phyloP scores from a whole-genome alignment of 805 yeast species.

The Metschnikowia sp. region DNA sequence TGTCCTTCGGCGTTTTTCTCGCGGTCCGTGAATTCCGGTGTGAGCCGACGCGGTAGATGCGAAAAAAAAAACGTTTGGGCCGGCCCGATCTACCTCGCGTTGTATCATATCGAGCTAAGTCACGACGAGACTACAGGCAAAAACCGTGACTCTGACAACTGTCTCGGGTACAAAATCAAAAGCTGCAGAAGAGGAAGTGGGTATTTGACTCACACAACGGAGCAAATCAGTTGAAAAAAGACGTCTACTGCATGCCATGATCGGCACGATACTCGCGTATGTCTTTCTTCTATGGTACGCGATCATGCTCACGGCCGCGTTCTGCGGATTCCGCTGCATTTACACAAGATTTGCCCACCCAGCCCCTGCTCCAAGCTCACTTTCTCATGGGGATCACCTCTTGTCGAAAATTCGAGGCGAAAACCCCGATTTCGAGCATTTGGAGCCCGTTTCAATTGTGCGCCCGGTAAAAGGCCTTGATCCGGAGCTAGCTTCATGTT shows the following conservation, averaged over 20 bases:
- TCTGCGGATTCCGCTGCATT: slow-evolving; percentile 40
- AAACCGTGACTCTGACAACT: too few relatives aligned
- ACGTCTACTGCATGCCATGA: not conserved
- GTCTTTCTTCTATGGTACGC: slow-evolving; percentile 37
- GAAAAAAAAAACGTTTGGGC: too few relatives aligned
- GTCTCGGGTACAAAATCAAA: too few relatives aligned
- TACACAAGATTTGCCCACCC: slow-evolving; percentile 25
- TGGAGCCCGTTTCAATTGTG: slow-evolving; percentile 61
- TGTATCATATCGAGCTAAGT: too few relatives aligned
- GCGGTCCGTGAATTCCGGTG: too few relatives aligned
- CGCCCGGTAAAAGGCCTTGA: slow-evolving; percentile 86
- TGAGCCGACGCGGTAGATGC: too few relatives aligned
- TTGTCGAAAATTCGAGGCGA: not conserved
- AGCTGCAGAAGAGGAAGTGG: not conserved
- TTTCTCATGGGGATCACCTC: not conserved
- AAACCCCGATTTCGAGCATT: not conserved
- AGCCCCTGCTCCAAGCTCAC: slow-evolving; percentile 15
- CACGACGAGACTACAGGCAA: too few relatives aligned
- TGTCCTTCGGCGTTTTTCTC: too few relatives aligned
- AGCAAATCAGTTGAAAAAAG: not conserved
- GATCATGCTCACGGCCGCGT: slow-evolving; percentile 35
- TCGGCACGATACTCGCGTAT: slow-evolving; percentile 10
- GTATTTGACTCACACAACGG: not conserved
- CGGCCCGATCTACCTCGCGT: too few relatives aligned
- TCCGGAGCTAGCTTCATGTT: slow-evolving; percentile 64